Conservation (phyloP, 805 yeast genomes). For the Candida methanosorbosa region DNA sequence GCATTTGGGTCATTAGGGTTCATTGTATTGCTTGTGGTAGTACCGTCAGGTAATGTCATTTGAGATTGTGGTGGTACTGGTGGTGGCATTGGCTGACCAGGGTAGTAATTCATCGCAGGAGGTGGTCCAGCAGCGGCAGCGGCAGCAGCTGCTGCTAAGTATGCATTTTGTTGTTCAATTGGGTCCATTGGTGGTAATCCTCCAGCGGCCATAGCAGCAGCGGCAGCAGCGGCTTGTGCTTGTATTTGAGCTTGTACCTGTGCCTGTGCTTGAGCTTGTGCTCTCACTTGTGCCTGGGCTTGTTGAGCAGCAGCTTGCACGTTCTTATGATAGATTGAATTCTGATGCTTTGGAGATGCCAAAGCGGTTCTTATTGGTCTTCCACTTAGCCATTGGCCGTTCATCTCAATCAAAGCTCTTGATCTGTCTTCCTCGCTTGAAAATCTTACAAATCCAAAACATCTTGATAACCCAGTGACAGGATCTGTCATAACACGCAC, state of each 20-base stretch:
- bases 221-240: not conserved
- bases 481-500: conserved; percentile 86
- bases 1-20: not conserved
- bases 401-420: conserved; percentile 64
- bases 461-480: conserved; percentile 63
- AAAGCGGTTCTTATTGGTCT: conserved; percentile 68
- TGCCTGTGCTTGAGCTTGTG: not conserved
- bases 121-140: conserved; percentile 10
- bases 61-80: not conserved
- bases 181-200: not conserved
- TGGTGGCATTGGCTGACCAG: not conserved
- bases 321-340: conserved; percentile 10
- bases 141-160: not conserved
- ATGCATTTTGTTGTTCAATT: not conserved
- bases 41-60: not conserved
- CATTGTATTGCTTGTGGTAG: not conserved
- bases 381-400: conserved; percentile 75
- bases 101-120: conserved; percentile 6
- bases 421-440: conserved; percentile 61
- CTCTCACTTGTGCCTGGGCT: not conserved
- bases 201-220: not conserved
- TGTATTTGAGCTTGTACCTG: not conserved
- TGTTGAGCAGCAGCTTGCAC: conserved; percentile 8
- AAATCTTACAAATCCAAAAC: conserved; percentile 77
- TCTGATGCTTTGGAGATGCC: conserved; percentile 61